Percentiles rank a stretch among this genome's conserved stretches.
Conservation (phyloP, 106 monocot genomes). For the Iris macrosiphon region DNA sequence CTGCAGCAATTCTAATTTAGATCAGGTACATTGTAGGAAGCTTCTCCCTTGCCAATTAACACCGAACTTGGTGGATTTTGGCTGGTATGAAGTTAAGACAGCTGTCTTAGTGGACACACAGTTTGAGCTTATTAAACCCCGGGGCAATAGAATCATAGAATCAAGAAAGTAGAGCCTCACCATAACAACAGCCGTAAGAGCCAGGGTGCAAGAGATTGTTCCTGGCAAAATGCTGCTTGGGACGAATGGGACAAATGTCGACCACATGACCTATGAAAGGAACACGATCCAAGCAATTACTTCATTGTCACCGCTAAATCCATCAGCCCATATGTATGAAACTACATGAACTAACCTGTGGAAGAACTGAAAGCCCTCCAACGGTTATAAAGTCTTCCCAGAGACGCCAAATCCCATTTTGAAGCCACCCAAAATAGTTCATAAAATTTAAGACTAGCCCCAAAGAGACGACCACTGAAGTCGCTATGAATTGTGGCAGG, state of each 20-base stretch:
- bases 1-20: too few relatives aligned
- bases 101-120: too few relatives aligned
- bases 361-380: conserved; percentile 79
- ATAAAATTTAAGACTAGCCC: conserved; percentile 78
- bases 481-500: conserved; percentile 40
- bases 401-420: conserved; percentile 37
- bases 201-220: conserved; percentile 29
- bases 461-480: conserved; percentile 43
- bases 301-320: not conserved
- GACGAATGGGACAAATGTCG: conserved; percentile 87
- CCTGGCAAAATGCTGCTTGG: conserved; percentile 84
- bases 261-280: conserved; percentile 86
- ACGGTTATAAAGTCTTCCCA: conserved; percentile 95
- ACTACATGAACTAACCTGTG: conserved; percentile 45
- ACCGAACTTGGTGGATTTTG: too few relatives aligned
- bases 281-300: not conserved
- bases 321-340: not conserved
- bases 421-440: conserved; percentile 66
- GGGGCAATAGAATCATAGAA: too few relatives aligned
- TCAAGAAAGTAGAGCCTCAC: conserved; percentile 20
- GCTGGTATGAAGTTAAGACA: too few relatives aligned
- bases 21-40: too few relatives aligned
- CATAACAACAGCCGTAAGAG: conserved; percentile 45
- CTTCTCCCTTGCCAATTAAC: too few relatives aligned
- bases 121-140: too few relatives aligned